phyloP scores from a whole-genome alignment of 129 eudicot species.

The Deinandra increscens region DNA sequence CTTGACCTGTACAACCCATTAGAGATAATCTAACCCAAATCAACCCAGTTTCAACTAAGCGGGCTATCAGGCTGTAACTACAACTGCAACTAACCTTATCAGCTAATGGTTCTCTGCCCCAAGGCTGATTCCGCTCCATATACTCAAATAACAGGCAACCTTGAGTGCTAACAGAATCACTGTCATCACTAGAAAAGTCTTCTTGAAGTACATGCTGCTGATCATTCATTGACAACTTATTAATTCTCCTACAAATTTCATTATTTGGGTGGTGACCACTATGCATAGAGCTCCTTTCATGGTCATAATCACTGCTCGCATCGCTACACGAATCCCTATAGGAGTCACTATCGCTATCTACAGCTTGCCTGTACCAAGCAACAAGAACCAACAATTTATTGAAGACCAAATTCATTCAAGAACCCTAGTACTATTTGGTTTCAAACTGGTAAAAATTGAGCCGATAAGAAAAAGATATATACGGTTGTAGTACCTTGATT shows the following conservation, averaged over 20 bases:
- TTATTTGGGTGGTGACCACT: constrained; percentile 26
- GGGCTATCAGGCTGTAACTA: background rate
- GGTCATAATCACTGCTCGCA: constrained; percentile 83
- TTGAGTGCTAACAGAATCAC: no score
- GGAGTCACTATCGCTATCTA: constrained; percentile 76
- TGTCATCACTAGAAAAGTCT: no score
- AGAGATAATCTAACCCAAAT: background rate
- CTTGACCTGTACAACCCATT: background rate
- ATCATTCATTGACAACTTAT: constrained; percentile 42
- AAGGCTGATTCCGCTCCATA: constrained; percentile 28
- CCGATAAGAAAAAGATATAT: background rate
- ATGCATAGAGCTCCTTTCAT: constrained; percentile 37
- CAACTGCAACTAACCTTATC: constrained; percentile 47
- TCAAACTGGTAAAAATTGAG: background rate
- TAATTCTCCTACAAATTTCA: constrained; percentile 36
- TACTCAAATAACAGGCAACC: no score
- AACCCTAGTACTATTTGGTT: background rate
- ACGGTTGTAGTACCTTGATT: background rate
- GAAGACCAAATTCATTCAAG: constrained; percentile 1
- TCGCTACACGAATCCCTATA: constrained; percentile 87
- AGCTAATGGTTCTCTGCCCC: constrained; percentile 66
- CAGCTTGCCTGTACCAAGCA: constrained; percentile 54
- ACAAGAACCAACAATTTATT: constrained; percentile 31
- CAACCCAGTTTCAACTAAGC: background rate
- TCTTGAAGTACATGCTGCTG: constrained; percentile 26